Evolutionary conservation across 495 filamentous ascomycete genomes (phyloP).

Genomic region (Oidiodendron maius): DNA sequence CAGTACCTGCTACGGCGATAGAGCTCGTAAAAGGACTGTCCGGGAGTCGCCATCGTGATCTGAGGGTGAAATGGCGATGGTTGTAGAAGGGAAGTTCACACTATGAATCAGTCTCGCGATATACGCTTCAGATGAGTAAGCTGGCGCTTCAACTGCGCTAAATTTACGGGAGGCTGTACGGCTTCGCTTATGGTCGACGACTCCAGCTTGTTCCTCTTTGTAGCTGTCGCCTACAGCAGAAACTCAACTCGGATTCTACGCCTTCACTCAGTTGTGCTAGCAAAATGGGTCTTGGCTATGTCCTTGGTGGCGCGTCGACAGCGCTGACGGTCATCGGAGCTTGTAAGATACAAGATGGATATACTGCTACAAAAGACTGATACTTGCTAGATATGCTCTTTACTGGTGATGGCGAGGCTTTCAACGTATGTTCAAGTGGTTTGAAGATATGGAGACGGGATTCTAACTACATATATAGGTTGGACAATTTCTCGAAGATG

Average conservation of each 20-base stretch:
- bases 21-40: conserved; percentile 79
- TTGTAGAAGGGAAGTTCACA: conserved; percentile 9
- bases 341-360: conserved; percentile 51
- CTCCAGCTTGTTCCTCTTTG: neutral
- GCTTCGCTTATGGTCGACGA: neutral
- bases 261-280: conserved; percentile 8
- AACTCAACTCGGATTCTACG: neutral
- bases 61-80: conserved; percentile 9
- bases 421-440: conserved; percentile 65
- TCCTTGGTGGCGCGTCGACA: conserved; percentile 60
- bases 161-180: conserved; percentile 1
- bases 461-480: conserved; percentile 47
- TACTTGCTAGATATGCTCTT: conserved; percentile 83
- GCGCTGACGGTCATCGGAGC: conserved; percentile 77
- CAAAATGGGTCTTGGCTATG: conserved; percentile 59
- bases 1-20: conserved; percentile 92
- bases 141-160: conserved; percentile 6
- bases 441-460: neutral
- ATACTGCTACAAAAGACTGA: conserved; percentile 29
- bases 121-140: conserved; percentile 10
- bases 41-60: conserved; percentile 20
- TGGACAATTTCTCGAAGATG: conserved; percentile 86
- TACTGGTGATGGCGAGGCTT: conserved; percentile 89
- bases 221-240: conserved; percentile 8
- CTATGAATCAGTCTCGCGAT: neutral